phyloP scores from a whole-genome alignment of 305 asterid genomes.

The Solanum hybrid region DNA sequence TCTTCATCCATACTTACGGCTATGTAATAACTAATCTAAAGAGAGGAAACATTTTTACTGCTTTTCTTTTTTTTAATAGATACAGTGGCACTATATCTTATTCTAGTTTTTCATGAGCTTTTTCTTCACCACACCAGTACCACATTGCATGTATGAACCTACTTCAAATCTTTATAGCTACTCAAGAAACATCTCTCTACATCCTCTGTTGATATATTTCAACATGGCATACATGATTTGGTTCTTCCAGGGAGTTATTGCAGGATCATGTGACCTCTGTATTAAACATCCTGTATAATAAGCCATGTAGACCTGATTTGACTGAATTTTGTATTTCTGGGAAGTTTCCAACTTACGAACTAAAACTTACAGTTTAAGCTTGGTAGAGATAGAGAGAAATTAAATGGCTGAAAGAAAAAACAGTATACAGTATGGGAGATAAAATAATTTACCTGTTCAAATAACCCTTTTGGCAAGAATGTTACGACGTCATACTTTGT shows the following conservation, averaged over 20 bases:
- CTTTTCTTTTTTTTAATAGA: neutral
- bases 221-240: neutral
- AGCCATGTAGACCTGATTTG: neutral
- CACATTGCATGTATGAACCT: neutral
- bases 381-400: neutral
- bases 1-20: neutral
- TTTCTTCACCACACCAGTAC: neutral
- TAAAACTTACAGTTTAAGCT: conserved; percentile 2
- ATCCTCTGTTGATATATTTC: too few relatives aligned
- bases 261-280: neutral
- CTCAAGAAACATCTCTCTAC: neutral
- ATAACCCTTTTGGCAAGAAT: conserved; percentile 90
- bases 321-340: neutral
- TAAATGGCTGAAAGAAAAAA: neutral
- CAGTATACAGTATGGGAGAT: conserved; percentile 3
- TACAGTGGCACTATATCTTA: neutral
- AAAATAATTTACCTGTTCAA: conserved; percentile 81
- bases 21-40: neutral
- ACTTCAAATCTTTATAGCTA: neutral
- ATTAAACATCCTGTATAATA: neutral
- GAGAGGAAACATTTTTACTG: neutral
- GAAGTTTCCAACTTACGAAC: neutral
- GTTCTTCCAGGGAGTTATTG: neutral
- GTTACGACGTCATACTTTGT: conserved; percentile 88
- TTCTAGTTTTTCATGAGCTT: neutral